Conservation (phyloP, 495 filamentous ascomycete species). For the Chlorociboria aeruginascens region DNA sequence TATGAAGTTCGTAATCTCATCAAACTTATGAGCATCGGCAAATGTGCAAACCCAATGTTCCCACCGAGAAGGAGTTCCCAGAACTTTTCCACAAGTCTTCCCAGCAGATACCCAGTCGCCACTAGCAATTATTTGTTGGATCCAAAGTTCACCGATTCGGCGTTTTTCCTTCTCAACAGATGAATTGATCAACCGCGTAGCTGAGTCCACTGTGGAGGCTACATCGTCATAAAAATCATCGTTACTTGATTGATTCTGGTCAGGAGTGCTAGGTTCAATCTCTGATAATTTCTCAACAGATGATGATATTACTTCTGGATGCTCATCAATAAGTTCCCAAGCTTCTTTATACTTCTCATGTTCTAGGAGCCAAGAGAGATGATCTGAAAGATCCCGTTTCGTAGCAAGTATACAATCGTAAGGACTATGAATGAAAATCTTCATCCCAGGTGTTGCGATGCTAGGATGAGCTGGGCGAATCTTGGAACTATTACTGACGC, state of each 20-base stretch:
- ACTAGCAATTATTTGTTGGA: constrained; percentile 65
- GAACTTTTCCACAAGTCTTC: constrained; percentile 63
- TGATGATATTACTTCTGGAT: constrained; percentile 57
- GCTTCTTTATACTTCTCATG: constrained; percentile 69
- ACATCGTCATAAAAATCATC: constrained; percentile 75
- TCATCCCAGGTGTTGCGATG: constrained; percentile 55
- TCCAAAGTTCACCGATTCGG: constrained; percentile 83
- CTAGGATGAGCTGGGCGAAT: constrained; percentile 29
- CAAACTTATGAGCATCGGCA: constrained; percentile 67
- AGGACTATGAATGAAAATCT: constrained; percentile 91
- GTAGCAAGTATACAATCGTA: constrained; percentile 88
- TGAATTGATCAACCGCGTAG: constrained; percentile 34
- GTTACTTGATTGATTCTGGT: constrained; percentile 40
- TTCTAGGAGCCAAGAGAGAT: constrained; percentile 71
- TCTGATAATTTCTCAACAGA: constrained; percentile 23
- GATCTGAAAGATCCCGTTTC: constrained; percentile 72
- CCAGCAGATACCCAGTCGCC: constrained; percentile 70
- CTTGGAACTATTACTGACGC: constrained; percentile 20
- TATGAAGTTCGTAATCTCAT: constrained; percentile 79
- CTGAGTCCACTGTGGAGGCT: constrained; percentile 47
- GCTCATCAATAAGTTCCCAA: constrained; percentile 77
- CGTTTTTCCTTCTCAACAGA: constrained; percentile 81
- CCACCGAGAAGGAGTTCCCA: constrained; percentile 71
- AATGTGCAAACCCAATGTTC: constrained; percentile 92
- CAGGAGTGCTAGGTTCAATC: constrained; percentile 35